Percentiles rank a stretch among this genome's conserved stretches.
Evolutionary conservation across 2,329 filamentous ascomycete species (phyloP).

Genomic region (Neonectria hederae): DNA sequence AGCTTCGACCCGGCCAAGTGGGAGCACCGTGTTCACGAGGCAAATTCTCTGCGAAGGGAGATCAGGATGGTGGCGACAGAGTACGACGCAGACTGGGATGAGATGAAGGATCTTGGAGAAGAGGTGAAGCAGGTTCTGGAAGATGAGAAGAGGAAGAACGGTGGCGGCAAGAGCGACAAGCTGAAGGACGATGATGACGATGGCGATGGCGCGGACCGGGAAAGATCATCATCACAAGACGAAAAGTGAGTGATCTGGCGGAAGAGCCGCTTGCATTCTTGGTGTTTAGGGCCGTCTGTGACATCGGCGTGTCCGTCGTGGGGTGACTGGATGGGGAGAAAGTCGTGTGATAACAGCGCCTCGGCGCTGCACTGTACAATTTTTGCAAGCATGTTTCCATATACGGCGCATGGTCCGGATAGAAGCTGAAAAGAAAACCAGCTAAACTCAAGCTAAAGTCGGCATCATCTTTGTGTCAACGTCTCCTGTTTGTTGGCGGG

Average conservation of each 20-base stretch:
- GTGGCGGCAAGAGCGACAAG: constrained; percentile 48
- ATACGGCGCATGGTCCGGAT: neutral
- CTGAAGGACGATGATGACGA: constrained; percentile 52
- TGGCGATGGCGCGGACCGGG: constrained; percentile 36
- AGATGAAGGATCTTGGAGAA: constrained; percentile 76
- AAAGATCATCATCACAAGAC: neutral
- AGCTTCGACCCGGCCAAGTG: constrained; percentile 81
- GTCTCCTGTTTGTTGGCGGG: constrained; percentile 9
- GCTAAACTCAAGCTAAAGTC: neutral
- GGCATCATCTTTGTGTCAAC: constrained; percentile 13
- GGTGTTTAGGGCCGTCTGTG: neutral
- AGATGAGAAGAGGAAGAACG: constrained; percentile 56
- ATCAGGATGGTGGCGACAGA: constrained; percentile 83
- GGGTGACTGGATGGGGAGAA: neutral
- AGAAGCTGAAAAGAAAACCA: neutral
- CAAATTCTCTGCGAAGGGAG: constrained; percentile 79
- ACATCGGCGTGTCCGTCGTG: constrained; percentile 15
- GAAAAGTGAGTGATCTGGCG: constrained; percentile 2
- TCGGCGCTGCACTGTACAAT: neutral
- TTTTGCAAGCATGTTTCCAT: neutral
- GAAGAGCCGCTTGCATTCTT: neutral
- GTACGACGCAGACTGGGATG: constrained; percentile 92
- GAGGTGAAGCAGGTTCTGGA: constrained; percentile 68
- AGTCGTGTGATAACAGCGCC: constrained; percentile 12
- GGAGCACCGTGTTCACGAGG: constrained; percentile 82